A percentile compares a stretch with the other conserved stretches of the same genome.
Evolutionary conservation across 2,329 filamentous ascomycete species (phyloP).

Genomic region (Ophiostoma australiae): DNA sequence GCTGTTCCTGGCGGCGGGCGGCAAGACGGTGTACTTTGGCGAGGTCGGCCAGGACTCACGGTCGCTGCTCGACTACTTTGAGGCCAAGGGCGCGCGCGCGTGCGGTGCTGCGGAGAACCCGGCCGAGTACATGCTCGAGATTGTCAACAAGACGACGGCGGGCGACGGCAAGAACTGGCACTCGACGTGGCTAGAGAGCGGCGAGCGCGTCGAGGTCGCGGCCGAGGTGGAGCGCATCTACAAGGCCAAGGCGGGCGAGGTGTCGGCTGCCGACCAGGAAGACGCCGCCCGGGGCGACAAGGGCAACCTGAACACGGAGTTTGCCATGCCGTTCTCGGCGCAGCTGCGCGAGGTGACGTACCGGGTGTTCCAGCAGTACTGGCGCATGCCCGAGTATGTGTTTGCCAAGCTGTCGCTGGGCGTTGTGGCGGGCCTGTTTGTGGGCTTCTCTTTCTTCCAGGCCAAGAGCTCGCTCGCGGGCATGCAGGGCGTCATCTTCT

Average conservation of each 20-base stretch:
- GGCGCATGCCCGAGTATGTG: slow-evolving; percentile 84
- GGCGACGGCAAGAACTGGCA: slow-evolving; percentile 60
- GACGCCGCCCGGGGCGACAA: slow-evolving; percentile 29
- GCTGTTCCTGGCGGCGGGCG: slow-evolving; percentile 71
- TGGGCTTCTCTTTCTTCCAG: slow-evolving; percentile 75
- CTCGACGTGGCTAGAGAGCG: slow-evolving; percentile 54
- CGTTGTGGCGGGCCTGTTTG: slow-evolving; percentile 62
- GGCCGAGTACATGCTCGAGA: slow-evolving; percentile 73
- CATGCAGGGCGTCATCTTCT: slow-evolving; percentile 78
- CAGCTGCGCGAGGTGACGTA: slow-evolving; percentile 64
- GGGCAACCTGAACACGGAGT: slow-evolving; percentile 48
- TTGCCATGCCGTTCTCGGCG: slow-evolving; percentile 66
- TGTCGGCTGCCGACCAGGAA: slow-evolving; percentile 35
- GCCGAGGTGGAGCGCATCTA: slow-evolving; percentile 55
- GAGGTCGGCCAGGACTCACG: slow-evolving; percentile 61
- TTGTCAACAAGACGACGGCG: slow-evolving; percentile 62
- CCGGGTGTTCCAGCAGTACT: slow-evolving; percentile 86
- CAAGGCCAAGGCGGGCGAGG: slow-evolving; percentile 34
- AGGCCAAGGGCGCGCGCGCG: slow-evolving; percentile 62
- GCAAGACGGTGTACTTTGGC: slow-evolving; percentile 76
- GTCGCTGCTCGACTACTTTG: slow-evolving; percentile 58
- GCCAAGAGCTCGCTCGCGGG: slow-evolving; percentile 68
- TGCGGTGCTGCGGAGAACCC: slow-evolving; percentile 64
- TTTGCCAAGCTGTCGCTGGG: slow-evolving; percentile 74
- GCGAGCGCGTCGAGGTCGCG: slow-evolving; percentile 53